These are phyloP conservation scores for Saccharomycopsis javanensis DNA, from an alignment of 805 yeast genomes.

Conservation along the genomic window DNA sequence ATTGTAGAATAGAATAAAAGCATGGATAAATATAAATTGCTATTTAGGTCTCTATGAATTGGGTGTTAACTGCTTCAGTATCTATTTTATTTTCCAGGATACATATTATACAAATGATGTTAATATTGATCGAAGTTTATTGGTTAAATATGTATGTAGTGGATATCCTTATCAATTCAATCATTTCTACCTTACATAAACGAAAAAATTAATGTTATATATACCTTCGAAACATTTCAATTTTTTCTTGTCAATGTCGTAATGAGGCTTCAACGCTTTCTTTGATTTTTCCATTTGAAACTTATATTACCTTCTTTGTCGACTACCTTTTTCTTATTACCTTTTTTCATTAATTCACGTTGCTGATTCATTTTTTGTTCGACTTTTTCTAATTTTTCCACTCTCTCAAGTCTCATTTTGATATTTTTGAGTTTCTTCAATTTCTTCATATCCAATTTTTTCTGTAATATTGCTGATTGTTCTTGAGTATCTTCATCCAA, in stretches of 20 bases:
- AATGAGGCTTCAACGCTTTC: slow-evolving; percentile 34
- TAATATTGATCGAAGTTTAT: too few species aligned
- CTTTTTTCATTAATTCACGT: slow-evolving; percentile 83
- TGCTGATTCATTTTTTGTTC: slow-evolving; percentile 67
- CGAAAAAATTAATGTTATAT: too few species aligned
- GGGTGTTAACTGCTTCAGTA: too few species aligned
- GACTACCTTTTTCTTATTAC: slow-evolving; percentile 68
- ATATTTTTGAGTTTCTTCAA: slow-evolving; percentile 50
- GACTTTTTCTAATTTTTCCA: slow-evolving; percentile 54
- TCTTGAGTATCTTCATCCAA: slow-evolving; percentile 23
- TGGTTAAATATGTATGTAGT: too few species aligned
- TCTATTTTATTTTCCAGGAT: too few species aligned
- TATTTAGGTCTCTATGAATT: too few species aligned
- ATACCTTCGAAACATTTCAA: not conserved
- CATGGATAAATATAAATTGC: too few species aligned
- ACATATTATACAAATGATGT: too few species aligned
- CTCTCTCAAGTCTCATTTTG: slow-evolving; percentile 60
- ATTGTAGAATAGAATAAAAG: too few species aligned
- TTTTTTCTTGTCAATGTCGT: not conserved
- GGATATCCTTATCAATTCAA: too few species aligned
- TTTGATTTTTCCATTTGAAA: slow-evolving; percentile 78
- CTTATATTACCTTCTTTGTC: slow-evolving; percentile 56
- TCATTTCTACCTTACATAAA: too few species aligned
- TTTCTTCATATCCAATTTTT: slow-evolving; percentile 39
- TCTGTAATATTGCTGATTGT: slow-evolving; percentile 24